Base-by-base conservation (phyloP, 1,284 basidiomycete species). In the Sphagnurus paluster region DNA sequence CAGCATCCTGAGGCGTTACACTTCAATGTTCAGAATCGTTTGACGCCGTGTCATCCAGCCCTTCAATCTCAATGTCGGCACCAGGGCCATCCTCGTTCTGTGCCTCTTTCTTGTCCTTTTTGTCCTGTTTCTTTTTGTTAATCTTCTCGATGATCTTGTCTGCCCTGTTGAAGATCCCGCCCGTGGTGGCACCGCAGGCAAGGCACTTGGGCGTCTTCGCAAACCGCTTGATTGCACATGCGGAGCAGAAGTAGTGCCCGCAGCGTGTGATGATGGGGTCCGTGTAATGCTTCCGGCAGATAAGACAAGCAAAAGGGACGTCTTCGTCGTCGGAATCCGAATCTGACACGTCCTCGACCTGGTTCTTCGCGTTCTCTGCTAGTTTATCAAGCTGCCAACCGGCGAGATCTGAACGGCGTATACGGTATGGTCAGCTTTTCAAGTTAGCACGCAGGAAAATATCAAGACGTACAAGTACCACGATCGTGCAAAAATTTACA, bases 381-480 rank as follows among this genome's bases (percentile, higher is more conserved):
- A 87, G 71, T 64, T 87, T 86, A 73, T 98, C 95, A 44, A 99
- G 78, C 70, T 99, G 96, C 97, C 97, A 99, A 34, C 97, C 97
- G 8, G 90, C 89, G 24, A 99, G 82, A 70, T 99, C 98, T 88
- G 68, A 62, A 65, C 45, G 44, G 42, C 86, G 68, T 63, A 41
- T 43, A 44, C 61, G 56, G 48, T 44, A 47, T 35, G 42, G 24
- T 48, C 45, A 54, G 48, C 16, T 60, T 62, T 41, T 59, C 43
- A 61, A 39, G 48, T 39, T 34, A 29, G 26, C 42, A 30, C 26
- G 19, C 36, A 25, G 50, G 49, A 36, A 43, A 38, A 44, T 41
- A 32, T 28, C 36, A 35, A 37, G 40, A 80, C 86, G 65, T 60
- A 89, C 87, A 91, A 33, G 88, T 91, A 49, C 87, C 87, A 57